Evolutionary conservation across 208 protist species (phyloP).

Genomic region (Leptomonas pyrrhocoris): DNA sequence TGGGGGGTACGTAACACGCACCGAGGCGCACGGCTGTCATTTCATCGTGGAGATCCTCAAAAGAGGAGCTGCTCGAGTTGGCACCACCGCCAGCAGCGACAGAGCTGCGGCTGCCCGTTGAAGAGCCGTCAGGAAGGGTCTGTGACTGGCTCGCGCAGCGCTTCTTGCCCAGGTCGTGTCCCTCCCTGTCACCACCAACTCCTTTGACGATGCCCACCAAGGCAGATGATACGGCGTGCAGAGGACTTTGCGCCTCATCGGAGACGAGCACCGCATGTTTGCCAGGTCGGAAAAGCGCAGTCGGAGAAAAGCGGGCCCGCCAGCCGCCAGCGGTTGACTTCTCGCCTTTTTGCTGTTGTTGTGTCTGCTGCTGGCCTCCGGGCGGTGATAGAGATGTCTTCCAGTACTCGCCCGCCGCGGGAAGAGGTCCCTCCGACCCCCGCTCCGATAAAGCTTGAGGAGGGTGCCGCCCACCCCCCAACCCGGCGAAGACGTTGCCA

Average conservation of each 20-base stretch:
- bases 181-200: no score
- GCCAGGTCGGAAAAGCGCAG: background rate
- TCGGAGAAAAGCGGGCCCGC: constrained; percentile 5
- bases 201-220: no score
- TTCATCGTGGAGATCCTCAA: constrained; percentile 35
- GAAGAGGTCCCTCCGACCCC: no score
- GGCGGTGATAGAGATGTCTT: background rate
- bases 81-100: background rate
- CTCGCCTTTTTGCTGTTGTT: background rate
- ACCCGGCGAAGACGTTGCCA: background rate
- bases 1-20: constrained; percentile 26
- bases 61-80: constrained; percentile 28
- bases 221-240: no score
- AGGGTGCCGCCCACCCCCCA: no score
- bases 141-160: background rate
- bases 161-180: background rate
- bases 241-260: no score
- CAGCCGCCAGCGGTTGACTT: constrained; percentile 2
- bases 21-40: constrained; percentile 36
- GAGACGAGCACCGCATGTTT: no score
- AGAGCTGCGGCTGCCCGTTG: no score
- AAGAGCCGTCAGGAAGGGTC: background rate
- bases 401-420: background rate
- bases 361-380: background rate
- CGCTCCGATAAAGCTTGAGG: no score